Base-by-base conservation (phyloP, 441 rosid species). In the Biscutella auriculata region DNA sequence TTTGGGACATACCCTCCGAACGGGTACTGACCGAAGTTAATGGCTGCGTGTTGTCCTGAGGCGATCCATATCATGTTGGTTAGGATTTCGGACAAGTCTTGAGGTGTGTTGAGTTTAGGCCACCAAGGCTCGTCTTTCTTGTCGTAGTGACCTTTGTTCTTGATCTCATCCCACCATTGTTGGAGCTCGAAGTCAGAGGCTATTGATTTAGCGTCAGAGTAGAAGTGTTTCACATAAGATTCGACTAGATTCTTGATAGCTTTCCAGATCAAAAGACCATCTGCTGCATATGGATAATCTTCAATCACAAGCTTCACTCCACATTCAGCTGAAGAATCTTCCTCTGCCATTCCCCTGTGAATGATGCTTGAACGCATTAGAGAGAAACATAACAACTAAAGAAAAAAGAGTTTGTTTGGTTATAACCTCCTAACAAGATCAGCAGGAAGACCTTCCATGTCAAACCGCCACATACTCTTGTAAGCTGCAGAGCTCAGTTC, bases 21-120 rank as follows among this genome's bases (percentile, higher is more conserved):
- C 0, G 96, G 96, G 66, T 92, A 92, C 71, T 88, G 98, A 9
- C 96, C 98, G 14, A 92, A 92, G 77, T 92, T 92, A 21, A 92
- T 66, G 36, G 98, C 98, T 0, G 96, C 98, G 54, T 92, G 96
- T 78, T 81, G 95, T 26, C 96, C 98, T 3, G 96, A 92, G 2
- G 94, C 95, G 4, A 47, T 76, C 96, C 98, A 88, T 49, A 92
- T 81, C 70, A 88, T 79, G 49, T 63, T 86, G 34, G 94, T 76
- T 46, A 88, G 75, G 72, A 88, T 80, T 53, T 74, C 58, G 13
- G 79, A 75, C 14, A 92, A 69, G 79, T 88, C 96, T 57, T 82
- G 85, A 21, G 75, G 74, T 55, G 88, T 76, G 35, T 76, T 46
- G 54, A 88, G 89, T 45, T 80, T 73, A 11, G 98, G 95, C 98